A percentile compares a stretch with the other conserved stretches of the same genome.
Evolutionary conservation across 495 filamentous ascomycete species (phyloP).

Genomic region (Neurospora sp.): DNA sequence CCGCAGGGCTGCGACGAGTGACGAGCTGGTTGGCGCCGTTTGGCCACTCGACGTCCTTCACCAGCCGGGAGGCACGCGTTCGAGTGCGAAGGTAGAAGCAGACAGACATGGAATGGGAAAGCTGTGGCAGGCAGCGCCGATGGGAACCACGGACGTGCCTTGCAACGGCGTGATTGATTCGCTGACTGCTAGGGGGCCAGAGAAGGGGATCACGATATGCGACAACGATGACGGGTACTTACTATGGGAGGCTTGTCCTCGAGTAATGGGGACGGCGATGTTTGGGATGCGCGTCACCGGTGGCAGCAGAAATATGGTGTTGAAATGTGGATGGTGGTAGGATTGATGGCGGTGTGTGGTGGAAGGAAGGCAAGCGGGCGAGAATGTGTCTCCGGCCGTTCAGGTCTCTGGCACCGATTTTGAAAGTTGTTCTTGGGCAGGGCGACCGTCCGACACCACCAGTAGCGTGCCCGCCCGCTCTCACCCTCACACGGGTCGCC

Average conservation of each 20-base stretch:
- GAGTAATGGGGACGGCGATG: constrained; percentile 21
- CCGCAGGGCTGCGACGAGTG: neutral
- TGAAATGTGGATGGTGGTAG: constrained; percentile 11
- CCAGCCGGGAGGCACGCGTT: neutral
- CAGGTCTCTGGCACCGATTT: constrained; percentile 19
- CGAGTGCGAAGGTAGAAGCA: neutral
- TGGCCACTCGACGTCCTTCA: neutral
- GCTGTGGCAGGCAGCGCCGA: neutral
- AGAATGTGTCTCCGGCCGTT: constrained; percentile 18
- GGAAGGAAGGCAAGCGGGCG: constrained; percentile 7
- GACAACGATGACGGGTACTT: constrained; percentile 14
- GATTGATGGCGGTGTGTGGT: constrained; percentile 24
- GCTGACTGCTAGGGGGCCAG: neutral
- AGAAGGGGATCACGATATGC: neutral
- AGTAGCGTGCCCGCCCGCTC: neutral
- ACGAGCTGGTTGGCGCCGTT: neutral
- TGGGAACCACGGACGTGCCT: neutral
- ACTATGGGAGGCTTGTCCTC: constrained; percentile 16
- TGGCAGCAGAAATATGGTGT: constrained; percentile 13
- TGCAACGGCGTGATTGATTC: neutral
- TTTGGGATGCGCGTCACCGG: neutral
- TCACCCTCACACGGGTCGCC: neutral
- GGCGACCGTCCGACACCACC: neutral
- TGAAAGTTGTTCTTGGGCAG: constrained; percentile 31
- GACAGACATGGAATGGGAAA: neutral